Base-by-base conservation (phyloP, 2,329 filamentous ascomycete genomes). In the Rosellinia necatrix region DNA sequence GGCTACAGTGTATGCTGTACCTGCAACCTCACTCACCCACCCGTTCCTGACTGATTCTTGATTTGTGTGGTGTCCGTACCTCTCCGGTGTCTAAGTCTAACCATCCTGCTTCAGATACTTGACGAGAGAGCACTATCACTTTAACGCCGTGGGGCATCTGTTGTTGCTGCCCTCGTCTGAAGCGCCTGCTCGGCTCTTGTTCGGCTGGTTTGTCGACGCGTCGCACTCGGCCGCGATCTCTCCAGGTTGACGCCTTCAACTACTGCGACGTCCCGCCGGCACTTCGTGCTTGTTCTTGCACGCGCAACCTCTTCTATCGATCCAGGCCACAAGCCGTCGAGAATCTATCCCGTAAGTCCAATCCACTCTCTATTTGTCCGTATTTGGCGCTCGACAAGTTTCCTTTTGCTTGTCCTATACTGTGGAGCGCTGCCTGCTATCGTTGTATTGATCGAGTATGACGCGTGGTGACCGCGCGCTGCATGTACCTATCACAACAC, bases 401-500 rank as follows among this genome's bases (percentile, higher is more conserved):
- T 29, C 17, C n/a, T n/a, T n/a, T n/a, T n/a, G n/a, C n/a, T n/a
- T n/a, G n/a, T n/a, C n/a, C n/a, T n/a, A n/a, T n/a, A n/a, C n/a
- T n/a, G n/a, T n/a, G n/a, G n/a, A n/a, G n/a, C n/a, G n/a, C n/a
- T n/a, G n/a, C n/a, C n/a, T n/a, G n/a, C n/a, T n/a, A n/a, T n/a
- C n/a, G n/a, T n/a, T n/a, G n/a, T n/a, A n/a, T 55, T 27, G 6
- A 7, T 37, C 19, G 3, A 15, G 19, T 44, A 53, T 56, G 48
- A 61, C 59, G 59, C 59, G 59, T 61, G 29, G 56, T 47, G 46
- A 37, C 46, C 59, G 49, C 49, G 52, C 49, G 49, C 37, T 49
- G 38, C 51, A 56, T 42, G 55, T 48, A 56, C 48, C 52, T 53
- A 49, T 56, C 59, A 55, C 47, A 55, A 53, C 46, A 54, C 43